Base-by-base conservation (phyloP, 257 asterid species). In the Solanum arcanum region DNA sequence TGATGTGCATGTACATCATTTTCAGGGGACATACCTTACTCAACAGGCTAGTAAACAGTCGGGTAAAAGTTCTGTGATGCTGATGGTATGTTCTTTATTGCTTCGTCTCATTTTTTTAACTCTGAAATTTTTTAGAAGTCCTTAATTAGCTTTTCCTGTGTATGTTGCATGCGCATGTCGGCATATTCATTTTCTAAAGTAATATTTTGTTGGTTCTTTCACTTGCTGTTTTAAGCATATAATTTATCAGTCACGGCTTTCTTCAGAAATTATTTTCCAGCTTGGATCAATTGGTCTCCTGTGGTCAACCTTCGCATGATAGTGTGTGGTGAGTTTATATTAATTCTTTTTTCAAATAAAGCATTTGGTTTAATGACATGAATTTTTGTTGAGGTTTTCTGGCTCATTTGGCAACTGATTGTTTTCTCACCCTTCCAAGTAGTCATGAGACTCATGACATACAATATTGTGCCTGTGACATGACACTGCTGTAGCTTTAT, bases 251-350 rank as follows among this genome's bases (percentile, higher is more conserved):
- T 41, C 56, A 74, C 83, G 44, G 59, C 86, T 87, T 89, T 86
- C 88, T 92, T 69, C 99, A 97, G 99, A 92, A 93, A 87, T 85
- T 97, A 87, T 93, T 95, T 92, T 95, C 86, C 92, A 92, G 90
- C 88, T 86, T 97, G 95, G 99, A 97, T 92, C 93, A 83, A 87
- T 88, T 95, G 93, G 88, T 92, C 87, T 84, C 95, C 60, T 97
- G 99, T 89, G 96, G 92, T 90, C 96, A 86, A 82, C 99, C 99
- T 83, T 91, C 95, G 68, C 83, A 91, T 42, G 90, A 88, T 89
- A 89, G 90, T 89, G 89, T 96, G 94, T 97, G 99, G 99, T 97
- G 91, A 92, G 98, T 89, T 83, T n/a, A 59, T 88, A 88, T 82
- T 39, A 81, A 3, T 10, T 11, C 10, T 27, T 33, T 81, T 47